A percentile compares a stretch with the other conserved stretches of the same genome.
phyloP scores from a whole-genome alignment of 2,329 filamentous ascomycete species.

The Verticillium klebahnii region DNA sequence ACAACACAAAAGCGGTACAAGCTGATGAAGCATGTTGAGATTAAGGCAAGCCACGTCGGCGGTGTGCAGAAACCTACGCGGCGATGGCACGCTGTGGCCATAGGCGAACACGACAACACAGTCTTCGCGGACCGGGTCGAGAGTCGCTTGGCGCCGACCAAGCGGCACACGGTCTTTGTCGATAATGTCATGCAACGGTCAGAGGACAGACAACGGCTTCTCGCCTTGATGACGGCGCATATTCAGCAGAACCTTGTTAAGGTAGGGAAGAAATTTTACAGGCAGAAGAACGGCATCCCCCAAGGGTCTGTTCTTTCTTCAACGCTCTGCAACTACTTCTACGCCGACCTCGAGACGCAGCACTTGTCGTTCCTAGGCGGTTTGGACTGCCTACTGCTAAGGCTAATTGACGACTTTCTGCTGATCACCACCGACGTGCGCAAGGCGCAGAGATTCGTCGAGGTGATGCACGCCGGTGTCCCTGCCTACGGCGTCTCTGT shows the following conservation, averaged over 20 bases:
- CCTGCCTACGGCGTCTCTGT: constrained; percentile 77
- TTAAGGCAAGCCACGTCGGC: constrained; percentile 44
- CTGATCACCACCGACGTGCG: constrained; percentile 68
- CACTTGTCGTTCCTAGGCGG: constrained; percentile 62
- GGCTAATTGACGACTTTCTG: constrained; percentile 90
- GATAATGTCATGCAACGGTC: constrained; percentile 58
- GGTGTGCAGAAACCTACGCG: constrained; percentile 32
- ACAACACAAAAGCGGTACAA: constrained; percentile 59
- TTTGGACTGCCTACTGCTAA: constrained; percentile 62
- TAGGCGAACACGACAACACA: constrained; percentile 30
- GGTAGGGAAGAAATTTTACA: constrained; percentile 82
- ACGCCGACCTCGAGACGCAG: constrained; percentile 75
- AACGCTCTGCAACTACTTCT: constrained; percentile 91
- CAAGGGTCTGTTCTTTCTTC: constrained; percentile 89
- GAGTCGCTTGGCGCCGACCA: constrained; percentile 31
- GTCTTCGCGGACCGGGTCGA: constrained; percentile 43
- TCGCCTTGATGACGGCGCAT: constrained; percentile 72
- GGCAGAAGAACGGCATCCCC: constrained; percentile 84
- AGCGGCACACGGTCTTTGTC: constrained; percentile 72
- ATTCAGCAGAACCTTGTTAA: constrained; percentile 82
- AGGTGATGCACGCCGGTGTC: constrained; percentile 74
- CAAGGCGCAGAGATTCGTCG: constrained; percentile 69
- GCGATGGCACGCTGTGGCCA: constrained; percentile 50
- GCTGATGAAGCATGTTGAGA: constrained; percentile 69
- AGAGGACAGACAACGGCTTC: constrained; percentile 53